Evolutionary conservation across 257 asterid genomes (phyloP).

Genomic region (Solanum medicagineum): DNA sequence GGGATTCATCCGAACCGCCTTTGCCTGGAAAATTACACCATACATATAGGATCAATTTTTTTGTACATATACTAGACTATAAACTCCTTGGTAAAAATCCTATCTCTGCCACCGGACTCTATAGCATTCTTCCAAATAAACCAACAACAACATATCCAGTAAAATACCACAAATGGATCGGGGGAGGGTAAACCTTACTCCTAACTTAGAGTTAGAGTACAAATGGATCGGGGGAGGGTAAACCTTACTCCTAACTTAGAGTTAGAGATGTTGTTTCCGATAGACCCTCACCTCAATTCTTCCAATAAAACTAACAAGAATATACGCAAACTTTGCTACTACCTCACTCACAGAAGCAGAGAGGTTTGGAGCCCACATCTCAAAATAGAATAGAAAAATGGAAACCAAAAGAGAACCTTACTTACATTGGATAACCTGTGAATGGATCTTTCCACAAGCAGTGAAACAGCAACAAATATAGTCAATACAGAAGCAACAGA

Average conservation of each 20-base stretch:
- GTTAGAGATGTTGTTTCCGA: background rate
- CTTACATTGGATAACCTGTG: constrained; percentile 80
- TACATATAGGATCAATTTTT: background rate
- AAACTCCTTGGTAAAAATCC: background rate
- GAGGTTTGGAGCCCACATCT: too few relatives aligned
- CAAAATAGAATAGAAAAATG: background rate
- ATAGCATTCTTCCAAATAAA: background rate
- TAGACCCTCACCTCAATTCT: background rate
- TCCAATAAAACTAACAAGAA: background rate
- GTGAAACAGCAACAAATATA: constrained; percentile 75
- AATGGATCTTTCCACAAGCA: constrained; percentile 90
- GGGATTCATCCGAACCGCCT: background rate
- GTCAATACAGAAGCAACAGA: constrained; percentile 92
- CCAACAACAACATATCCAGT: background rate
- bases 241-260: background rate
- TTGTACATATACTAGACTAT: background rate
- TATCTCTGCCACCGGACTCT: background rate
- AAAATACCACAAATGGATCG: background rate
- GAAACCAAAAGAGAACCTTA: background rate
- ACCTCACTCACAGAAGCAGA: too few relatives aligned
- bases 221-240: background rate
- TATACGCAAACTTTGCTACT: too few relatives aligned
- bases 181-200: background rate
- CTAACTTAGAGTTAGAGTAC: background rate
- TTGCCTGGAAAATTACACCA: background rate